A percentile compares a stretch with the other conserved stretches of the same genome.
These are phyloP conservation scores for Baorangia bicolor DNA, from an alignment of 768 basidiomycete genomes.

Conservation along the genomic window DNA sequence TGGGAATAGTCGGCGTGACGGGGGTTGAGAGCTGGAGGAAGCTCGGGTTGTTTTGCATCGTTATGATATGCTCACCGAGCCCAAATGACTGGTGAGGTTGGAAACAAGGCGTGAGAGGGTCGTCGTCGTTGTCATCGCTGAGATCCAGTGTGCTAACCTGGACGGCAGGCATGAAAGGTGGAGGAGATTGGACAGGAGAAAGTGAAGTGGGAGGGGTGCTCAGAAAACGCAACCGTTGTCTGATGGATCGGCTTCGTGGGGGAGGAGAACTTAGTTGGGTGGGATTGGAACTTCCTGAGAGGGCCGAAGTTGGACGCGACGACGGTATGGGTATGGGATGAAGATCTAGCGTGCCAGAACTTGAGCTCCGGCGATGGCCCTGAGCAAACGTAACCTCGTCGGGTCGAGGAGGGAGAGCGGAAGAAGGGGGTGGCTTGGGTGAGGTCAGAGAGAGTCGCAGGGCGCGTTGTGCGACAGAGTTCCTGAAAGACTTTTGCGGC, in stretches of 20 bases:
- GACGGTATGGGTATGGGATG: conserved; percentile 49
- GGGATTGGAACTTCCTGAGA: conserved; percentile 33
- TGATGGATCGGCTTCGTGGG: conserved; percentile 43
- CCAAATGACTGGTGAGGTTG: conserved; percentile 14
- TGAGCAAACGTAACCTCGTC: conserved; percentile 44
- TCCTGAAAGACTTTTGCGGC: conserved; percentile 45
- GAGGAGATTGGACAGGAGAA: conserved; percentile 25
- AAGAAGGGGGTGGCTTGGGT: conserved; percentile 63
- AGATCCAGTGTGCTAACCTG: conserved; percentile 29
- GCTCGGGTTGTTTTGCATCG: conserved; percentile 51
- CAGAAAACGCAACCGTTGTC: conserved; percentile 64
- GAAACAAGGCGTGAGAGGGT: conserved; percentile 25
- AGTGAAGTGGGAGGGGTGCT: conserved; percentile 52
- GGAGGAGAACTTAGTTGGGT: conserved; percentile 26
- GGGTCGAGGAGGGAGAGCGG: conserved; percentile 63
- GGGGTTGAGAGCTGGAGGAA: conserved; percentile 59
- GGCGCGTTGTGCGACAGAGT: conserved; percentile 55
- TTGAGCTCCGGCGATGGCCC: conserved; percentile 35
- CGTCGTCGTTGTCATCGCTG: conserved; percentile 27
- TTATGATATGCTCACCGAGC: conserved; percentile 63
- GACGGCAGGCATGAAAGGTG: conserved; percentile 24
- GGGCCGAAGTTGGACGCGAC: conserved; percentile 35
- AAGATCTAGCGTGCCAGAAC: conserved; percentile 30
- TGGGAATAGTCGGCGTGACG: conserved; percentile 31
- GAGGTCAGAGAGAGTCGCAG: conserved; percentile 58